Percentiles rank a stretch among this genome's conserved stretches.
phyloP scores from a whole-genome alignment of 2,329 filamentous ascomycete genomes.

The Pseudogymnoascus sp. region DNA sequence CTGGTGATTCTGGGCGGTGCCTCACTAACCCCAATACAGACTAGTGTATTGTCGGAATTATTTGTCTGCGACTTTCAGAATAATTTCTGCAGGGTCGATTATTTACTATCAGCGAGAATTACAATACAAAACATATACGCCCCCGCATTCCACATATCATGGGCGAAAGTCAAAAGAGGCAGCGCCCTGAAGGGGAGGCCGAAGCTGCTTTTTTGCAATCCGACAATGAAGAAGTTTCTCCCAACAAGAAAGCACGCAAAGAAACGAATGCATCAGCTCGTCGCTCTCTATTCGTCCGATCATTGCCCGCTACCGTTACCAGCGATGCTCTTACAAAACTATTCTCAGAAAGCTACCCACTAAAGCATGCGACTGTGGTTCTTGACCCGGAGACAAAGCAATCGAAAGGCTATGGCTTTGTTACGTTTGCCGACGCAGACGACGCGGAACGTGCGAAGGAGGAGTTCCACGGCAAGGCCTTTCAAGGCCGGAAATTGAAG shows the following conservation, averaged over 20 bases:
- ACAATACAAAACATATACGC: background rate
- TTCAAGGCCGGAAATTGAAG: constrained; percentile 73
- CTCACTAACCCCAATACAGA: constrained; percentile 4
- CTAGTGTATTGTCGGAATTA: constrained; percentile 7
- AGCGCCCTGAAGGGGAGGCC: constrained; percentile 18
- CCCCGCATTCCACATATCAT: constrained; percentile 1
- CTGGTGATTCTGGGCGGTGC: constrained; percentile 6
- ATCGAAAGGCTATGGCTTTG: constrained; percentile 90
- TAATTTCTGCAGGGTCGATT: constrained; percentile 10
- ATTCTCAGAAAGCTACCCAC: constrained; percentile 88
- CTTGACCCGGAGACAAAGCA: constrained; percentile 75
- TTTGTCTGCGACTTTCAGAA: constrained; percentile 9
- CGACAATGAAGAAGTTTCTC: constrained; percentile 22
- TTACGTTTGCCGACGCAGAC: constrained; percentile 89
- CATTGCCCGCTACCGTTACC: constrained; percentile 68
- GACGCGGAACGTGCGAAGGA: constrained; percentile 75
- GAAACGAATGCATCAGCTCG: constrained; percentile 41
- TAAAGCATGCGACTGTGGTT: constrained; percentile 94
- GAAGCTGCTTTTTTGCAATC: constrained; percentile 14
- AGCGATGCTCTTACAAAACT: constrained; percentile 75
- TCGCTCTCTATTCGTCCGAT: constrained; percentile 82
- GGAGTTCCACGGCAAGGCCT: constrained; percentile 67
- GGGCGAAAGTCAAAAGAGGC: constrained; percentile 21
- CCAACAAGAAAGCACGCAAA: constrained; percentile 47
- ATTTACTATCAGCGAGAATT: constrained; percentile 6